These are phyloP conservation scores for Berkeleyomyces rouxiae DNA, from an alignment of 2,329 filamentous ascomycete species.

Conservation along the genomic window DNA sequence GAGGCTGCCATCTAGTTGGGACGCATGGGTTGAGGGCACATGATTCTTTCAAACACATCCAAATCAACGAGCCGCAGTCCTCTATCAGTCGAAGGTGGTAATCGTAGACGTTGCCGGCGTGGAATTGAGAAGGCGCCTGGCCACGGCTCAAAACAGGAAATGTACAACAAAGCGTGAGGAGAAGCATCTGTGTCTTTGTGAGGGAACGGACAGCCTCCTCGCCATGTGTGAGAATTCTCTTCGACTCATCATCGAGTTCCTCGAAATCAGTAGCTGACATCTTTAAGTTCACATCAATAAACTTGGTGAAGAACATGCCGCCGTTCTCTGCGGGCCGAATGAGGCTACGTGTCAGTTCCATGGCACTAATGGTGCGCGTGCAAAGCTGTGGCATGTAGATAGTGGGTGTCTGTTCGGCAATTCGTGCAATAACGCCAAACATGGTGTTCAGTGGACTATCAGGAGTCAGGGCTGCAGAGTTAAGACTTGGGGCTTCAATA, in stretches of 20 bases:
- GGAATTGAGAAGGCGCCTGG: constrained; percentile 29
- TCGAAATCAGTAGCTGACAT: constrained; percentile 21
- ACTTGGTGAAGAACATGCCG: constrained; percentile 55
- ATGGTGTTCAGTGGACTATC: constrained; percentile 12
- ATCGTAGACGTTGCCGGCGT: constrained; percentile 67
- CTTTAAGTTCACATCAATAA: constrained; percentile 33
- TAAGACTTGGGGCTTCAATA: constrained; percentile 63
- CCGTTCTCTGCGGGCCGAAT: constrained; percentile 31
- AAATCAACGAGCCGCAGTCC: constrained; percentile 60
- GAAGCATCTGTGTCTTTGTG: constrained; percentile 57
- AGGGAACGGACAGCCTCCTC: constrained; percentile 66
- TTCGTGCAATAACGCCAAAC: constrained; percentile 7
- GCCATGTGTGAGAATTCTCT: constrained; percentile 40
- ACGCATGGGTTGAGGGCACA: constrained; percentile 57
- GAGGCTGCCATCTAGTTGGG: constrained; percentile 46
- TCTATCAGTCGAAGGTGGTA: constrained; percentile 61
- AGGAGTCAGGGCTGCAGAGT: constrained; percentile 42
- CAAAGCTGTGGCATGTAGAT: constrained; percentile 69
- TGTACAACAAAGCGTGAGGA: constrained; percentile 20
- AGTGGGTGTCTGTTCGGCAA: constrained; percentile 67
- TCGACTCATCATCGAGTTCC: constrained; percentile 22
- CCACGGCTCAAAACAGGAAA: constrained; percentile 5
- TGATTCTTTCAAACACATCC: constrained; percentile 72
- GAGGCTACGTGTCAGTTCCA: constrained; percentile 53
- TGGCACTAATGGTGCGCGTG: constrained; percentile 51